phyloP scores from a whole-genome alignment of 1,139 yeast genomes.

The Magnusiomyces tetraspermus region DNA sequence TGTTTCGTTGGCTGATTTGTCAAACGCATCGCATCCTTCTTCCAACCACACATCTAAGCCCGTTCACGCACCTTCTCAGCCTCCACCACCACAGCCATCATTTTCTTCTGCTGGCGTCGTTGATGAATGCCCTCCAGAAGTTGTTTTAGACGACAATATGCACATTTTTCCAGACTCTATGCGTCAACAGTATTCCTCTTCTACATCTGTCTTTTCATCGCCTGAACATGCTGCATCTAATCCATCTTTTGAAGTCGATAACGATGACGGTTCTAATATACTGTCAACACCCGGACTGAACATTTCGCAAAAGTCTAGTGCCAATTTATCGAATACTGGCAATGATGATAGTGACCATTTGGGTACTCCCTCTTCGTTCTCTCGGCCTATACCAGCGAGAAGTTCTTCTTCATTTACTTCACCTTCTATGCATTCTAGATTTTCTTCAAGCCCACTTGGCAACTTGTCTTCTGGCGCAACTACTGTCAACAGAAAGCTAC shows the following conservation, averaged over 20 bases:
- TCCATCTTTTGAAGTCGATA: neutral
- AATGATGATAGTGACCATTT: neutral
- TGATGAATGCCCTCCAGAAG: constrained; percentile 53
- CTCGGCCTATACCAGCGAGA: constrained; percentile 1
- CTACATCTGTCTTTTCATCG: constrained; percentile 34
- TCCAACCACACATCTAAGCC: neutral
- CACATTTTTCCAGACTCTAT: constrained; percentile 80
- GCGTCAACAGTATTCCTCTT: constrained; percentile 50
- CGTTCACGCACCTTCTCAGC: neutral
- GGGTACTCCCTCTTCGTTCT: neutral
- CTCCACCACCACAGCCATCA: neutral
- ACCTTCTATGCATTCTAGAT: neutral
- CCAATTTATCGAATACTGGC: neutral
- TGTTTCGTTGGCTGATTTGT: neutral
- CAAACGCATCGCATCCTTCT: neutral
- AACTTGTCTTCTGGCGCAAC: constrained; percentile 46
- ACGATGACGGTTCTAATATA: neutral
- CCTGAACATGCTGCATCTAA: constrained; percentile 9
- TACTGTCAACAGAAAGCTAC: constrained; percentile 51
- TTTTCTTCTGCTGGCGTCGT: neutral
- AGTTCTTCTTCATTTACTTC: constrained; percentile 8
- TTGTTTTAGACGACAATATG: constrained; percentile 74
- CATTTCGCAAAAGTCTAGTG: neutral
- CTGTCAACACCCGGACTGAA: neutral
- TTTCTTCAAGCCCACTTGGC: constrained; percentile 8